Base-by-base conservation (phyloP, 2,329 filamentous ascomycete genomes). In the Lachnellula occidentalis region DNA sequence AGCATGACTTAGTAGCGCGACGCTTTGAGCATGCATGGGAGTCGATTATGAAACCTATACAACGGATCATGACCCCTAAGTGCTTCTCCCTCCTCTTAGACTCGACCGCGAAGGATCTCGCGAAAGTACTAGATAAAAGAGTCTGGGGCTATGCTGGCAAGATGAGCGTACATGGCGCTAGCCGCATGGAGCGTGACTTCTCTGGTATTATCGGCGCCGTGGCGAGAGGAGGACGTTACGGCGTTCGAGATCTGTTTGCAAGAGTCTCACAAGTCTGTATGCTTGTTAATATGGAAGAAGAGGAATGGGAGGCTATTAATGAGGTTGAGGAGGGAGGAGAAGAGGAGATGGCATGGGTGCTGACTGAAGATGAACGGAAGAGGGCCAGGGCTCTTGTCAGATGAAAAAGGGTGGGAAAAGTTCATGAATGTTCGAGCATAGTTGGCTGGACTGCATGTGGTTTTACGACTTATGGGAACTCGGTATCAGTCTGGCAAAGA, bases 251-350 rank as follows among this genome's bases (percentile, higher is more conserved):
- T 66, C 72, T 81, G 3, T 96, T 96, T 73, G 78, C 80, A 27
- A 82, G 85, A 65, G 88, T 88, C 55, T 78, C 80, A 56, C 90
- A 96, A 76, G 86, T 96, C 64, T 82, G 88, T 54, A 83, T 95
- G 76, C 83, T 96, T 15, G 85, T 92, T 68, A 92, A 92, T 63
- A 95, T 96, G 90, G 92, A 96, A 69, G 89, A 94, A 34, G 92
- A 96, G 55, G 92, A 96, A 72, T 96, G 91, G 88, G 88, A 92
- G 47, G 90, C 94, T 70, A 71, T 92, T 41, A 72, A 76, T 34
- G 77, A 74, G 36, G 72, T 71, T 34, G 69, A 73, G 70, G 57
- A 69, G 53, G 77, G 81, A 52, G 73, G 77, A 14, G 80, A 84
- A 12, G 85, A 81, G 48, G 87, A 81, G 11, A 83, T 94, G 66